phyloP scores from a whole-genome alignment of 306 rosid genomes.

The Cotoneaster glaucophyllus region DNA sequence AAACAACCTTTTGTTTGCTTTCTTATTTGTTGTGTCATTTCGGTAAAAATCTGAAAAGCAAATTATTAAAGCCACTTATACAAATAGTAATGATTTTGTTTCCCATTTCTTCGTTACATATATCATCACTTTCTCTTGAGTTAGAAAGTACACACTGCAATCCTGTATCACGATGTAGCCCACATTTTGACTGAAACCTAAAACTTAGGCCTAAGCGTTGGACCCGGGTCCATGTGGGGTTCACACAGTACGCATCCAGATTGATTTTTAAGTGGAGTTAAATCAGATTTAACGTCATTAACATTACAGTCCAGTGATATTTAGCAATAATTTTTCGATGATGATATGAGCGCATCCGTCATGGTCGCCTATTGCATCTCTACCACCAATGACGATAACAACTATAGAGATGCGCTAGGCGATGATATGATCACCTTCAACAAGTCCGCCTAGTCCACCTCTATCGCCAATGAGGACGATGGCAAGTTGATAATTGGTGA shows the following conservation, averaged over 20 bases:
- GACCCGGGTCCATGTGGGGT: background rate
- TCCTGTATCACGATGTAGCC: background rate
- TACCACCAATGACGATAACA: background rate
- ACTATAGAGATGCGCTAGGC: background rate
- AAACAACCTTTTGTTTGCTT: background rate
- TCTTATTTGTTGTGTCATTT: background rate
- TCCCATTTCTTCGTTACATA: background rate
- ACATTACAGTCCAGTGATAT: too few species aligned
- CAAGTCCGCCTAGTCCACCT: background rate
- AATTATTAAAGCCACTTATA: background rate
- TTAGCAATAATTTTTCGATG: too few species aligned
- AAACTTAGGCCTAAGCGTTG: background rate
- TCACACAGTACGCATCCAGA: background rate
- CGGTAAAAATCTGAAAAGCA: background rate
- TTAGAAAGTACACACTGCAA: background rate
- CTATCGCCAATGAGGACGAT: background rate
- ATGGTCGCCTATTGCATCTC: too few species aligned
- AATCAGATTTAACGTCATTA: rapidly evolving
- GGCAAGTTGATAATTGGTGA: background rate
- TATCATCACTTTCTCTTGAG: background rate
- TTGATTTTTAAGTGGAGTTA: background rate
- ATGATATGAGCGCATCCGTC: too few species aligned
- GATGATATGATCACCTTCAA: background rate
- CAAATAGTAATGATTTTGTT: background rate
- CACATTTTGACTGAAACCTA: background rate